These are phyloP conservation scores for Calonectria montana DNA, from an alignment of 2,329 filamentous ascomycete genomes.

Conservation along the genomic window DNA sequence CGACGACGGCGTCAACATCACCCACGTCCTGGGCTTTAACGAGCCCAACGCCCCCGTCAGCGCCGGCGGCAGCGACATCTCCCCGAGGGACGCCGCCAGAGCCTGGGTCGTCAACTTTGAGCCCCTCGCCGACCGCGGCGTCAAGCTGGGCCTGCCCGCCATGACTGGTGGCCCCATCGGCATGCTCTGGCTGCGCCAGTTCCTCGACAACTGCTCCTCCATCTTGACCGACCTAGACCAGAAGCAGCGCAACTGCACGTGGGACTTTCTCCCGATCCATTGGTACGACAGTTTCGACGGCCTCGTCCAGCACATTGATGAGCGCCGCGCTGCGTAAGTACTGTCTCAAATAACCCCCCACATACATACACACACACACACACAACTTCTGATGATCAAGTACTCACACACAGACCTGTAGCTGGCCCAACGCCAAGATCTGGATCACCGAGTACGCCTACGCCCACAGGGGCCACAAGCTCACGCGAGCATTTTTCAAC, in stretches of 20 bases:
- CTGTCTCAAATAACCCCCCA: neutral
- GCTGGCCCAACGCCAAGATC: constrained; percentile 70
- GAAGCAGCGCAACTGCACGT: constrained; percentile 64
- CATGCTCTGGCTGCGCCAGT: constrained; percentile 74
- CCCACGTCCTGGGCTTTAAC: constrained; percentile 80
- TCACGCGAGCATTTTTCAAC: constrained; percentile 77
- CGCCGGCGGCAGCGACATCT: constrained; percentile 72
- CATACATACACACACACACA: too few relatives aligned
- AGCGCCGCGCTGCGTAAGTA: constrained; percentile 52
- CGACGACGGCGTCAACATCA: constrained; percentile 65
- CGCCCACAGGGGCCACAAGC: constrained; percentile 64
- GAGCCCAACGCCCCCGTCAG: constrained; percentile 73
- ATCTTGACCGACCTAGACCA: constrained; percentile 59
- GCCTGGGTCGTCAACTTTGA: constrained; percentile 79
- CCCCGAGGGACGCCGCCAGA: constrained; percentile 69
- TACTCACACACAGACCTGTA: constrained; percentile 38
- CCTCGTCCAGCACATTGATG: constrained; percentile 73
- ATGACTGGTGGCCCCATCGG: constrained; percentile 72
- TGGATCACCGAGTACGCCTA: constrained; percentile 86
- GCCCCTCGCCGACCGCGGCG: constrained; percentile 71
- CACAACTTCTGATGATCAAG: neutral
- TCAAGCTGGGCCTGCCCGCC: constrained; percentile 77
- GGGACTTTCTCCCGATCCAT: constrained; percentile 72
- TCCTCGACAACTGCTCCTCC: constrained; percentile 71
- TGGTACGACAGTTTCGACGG: constrained; percentile 79